Conservation (phyloP, 169 alveolate genomes). For the Eimeria praecox region DNA sequence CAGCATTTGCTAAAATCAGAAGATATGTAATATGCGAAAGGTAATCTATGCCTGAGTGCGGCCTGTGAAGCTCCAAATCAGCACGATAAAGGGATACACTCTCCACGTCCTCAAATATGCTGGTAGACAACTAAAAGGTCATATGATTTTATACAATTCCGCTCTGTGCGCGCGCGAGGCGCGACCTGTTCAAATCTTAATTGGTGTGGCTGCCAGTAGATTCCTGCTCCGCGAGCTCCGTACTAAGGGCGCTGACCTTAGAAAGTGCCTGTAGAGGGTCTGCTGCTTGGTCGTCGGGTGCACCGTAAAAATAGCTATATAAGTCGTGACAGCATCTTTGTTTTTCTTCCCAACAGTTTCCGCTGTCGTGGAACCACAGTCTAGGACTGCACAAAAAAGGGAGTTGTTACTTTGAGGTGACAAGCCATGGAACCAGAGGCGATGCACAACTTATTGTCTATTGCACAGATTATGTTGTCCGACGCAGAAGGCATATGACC, state of each 20-base stretch:
- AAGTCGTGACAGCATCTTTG: conserved; percentile 64
- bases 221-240: not conserved
- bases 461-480: not conserved
- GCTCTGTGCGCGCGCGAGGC: not conserved
- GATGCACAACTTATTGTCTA: not conserved
- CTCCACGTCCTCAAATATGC: not conserved
- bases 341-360: not conserved
- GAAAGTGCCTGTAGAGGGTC: conserved; percentile 77
- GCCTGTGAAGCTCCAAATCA: not conserved
- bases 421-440: not conserved
- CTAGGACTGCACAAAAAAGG: conserved; percentile 7
- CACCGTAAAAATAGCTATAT: conserved; percentile 74
- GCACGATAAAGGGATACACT: not conserved
- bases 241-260: conserved; percentile 38
- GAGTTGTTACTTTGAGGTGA: not conserved
- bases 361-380: not conserved
- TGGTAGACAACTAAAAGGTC: not conserved
- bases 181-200: not conserved
- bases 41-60: not conserved
- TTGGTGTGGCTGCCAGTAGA: not conserved
- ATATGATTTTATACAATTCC: not conserved
- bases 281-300: conserved; percentile 59
- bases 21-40: not conserved
- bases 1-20: not conserved
- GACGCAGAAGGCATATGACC: not conserved